A percentile compares a stretch with the other conserved stretches of the same genome.
phyloP scores from a whole-genome alignment of 352 stramenopile species.

The Pythium rishiriense region DNA sequence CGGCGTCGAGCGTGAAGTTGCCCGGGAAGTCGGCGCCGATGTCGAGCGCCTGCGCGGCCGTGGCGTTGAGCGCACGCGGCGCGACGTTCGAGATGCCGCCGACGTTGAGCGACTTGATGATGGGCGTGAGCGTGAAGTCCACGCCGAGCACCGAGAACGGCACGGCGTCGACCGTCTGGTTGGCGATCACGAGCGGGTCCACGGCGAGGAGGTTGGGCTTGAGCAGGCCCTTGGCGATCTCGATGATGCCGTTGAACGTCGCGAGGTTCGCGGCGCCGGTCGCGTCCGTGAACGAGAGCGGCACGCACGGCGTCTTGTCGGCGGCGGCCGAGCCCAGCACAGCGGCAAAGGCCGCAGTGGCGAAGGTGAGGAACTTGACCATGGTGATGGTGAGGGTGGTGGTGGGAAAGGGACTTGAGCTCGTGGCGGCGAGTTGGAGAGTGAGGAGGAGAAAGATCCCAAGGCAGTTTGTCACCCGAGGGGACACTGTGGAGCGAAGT shows the following conservation, averaged over 20 bases:
- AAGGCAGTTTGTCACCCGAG: not conserved
- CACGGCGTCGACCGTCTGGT: slow-evolving; percentile 45
- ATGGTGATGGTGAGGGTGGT: slow-evolving; percentile 23
- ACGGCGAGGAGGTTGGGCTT: slow-evolving; percentile 27
- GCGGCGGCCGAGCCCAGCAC: slow-evolving; percentile 22
- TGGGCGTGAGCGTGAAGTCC: slow-evolving; percentile 52
- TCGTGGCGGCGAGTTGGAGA: slow-evolving; percentile 20
- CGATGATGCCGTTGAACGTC: slow-evolving; percentile 48
- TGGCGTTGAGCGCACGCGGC: slow-evolving; percentile 55
- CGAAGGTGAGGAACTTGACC: slow-evolving; percentile 41
- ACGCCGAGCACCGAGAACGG: slow-evolving; percentile 52
- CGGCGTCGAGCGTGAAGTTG: slow-evolving; percentile 36
- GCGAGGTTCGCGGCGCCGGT: slow-evolving; percentile 38
- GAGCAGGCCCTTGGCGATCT: slow-evolving; percentile 35
- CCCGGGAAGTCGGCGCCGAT: slow-evolving; percentile 49
- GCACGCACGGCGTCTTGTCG: slow-evolving; percentile 36
- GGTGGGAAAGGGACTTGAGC: slow-evolving; percentile 12
- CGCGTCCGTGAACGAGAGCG: slow-evolving; percentile 45
- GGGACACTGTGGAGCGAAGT: not conserved
- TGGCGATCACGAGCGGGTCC: slow-evolving; percentile 39
- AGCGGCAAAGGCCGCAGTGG: slow-evolving; percentile 25
- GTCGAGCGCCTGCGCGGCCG: slow-evolving; percentile 34
- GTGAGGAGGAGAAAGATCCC: slow-evolving; percentile 1
- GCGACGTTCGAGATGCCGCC: slow-evolving; percentile 43
- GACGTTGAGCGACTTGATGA: slow-evolving; percentile 49